Conservation (phyloP, 1,139 yeast species). For the Candida albicans region DNA sequence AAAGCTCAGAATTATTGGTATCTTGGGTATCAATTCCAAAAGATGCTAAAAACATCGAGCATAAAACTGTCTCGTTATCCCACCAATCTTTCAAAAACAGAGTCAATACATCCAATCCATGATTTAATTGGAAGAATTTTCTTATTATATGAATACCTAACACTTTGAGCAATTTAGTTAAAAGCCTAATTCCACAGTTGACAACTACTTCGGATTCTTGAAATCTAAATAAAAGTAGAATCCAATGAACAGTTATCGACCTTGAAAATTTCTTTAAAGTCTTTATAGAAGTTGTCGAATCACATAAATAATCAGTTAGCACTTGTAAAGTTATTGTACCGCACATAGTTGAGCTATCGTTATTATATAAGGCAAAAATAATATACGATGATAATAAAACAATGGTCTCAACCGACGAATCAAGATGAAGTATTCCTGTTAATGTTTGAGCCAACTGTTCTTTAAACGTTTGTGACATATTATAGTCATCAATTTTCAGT, state of each 20-base stretch:
- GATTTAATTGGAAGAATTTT: constrained; percentile 50
- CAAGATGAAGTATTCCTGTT: constrained; percentile 25
- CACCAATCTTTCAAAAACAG: constrained; percentile 48
- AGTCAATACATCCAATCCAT: constrained; percentile 56
- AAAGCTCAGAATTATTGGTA: not conserved
- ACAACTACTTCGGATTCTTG: constrained; percentile 40
- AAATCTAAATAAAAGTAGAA: constrained; percentile 52
- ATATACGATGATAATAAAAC: constrained; percentile 35
- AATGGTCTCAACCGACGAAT: constrained; percentile 41
- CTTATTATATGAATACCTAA: constrained; percentile 49
- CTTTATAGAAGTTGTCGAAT: constrained; percentile 32
- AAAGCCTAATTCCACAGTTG: constrained; percentile 46
- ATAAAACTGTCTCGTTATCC: constrained; percentile 38
- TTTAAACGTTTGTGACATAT: constrained; percentile 14
- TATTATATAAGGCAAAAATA: constrained; percentile 35
- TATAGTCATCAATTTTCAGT: constrained; percentile 17
- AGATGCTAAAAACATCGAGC: constrained; percentile 37
- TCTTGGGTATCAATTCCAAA: constrained; percentile 36
- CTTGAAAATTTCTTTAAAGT: constrained; percentile 50
- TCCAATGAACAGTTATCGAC: constrained; percentile 65
- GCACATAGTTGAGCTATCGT: constrained; percentile 27
- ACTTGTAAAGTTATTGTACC: constrained; percentile 31
- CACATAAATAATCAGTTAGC: constrained; percentile 34
- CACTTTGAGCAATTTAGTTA: constrained; percentile 49
- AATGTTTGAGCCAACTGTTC: constrained; percentile 24